A percentile compares a stretch with the other conserved stretches of the same genome.
These are phyloP conservation scores for Phytophthora hibernalis DNA, from an alignment of 352 stramenopile genomes.

Conservation along the genomic window DNA sequence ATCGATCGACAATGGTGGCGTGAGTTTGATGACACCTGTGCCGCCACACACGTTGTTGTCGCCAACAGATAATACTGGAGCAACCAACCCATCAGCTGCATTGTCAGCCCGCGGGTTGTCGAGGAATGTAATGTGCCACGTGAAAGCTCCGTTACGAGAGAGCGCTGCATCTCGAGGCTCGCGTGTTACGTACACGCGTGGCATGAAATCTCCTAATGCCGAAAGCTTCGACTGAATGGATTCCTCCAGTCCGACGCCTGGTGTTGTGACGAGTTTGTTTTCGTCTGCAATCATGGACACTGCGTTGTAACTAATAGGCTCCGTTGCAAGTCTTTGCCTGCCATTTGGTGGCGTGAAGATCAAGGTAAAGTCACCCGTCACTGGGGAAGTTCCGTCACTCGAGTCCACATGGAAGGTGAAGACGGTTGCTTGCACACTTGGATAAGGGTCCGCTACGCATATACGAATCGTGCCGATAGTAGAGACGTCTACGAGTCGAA, in stretches of 20 bases:
- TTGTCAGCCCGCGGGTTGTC: slow-evolving; percentile 35
- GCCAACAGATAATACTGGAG: slow-evolving; percentile 35
- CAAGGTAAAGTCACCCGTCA: slow-evolving; percentile 56
- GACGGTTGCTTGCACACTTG: slow-evolving; percentile 35
- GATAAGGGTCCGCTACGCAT: slow-evolving; percentile 47
- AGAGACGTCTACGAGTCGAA: slow-evolving; percentile 52
- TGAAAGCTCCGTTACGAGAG: slow-evolving; percentile 58
- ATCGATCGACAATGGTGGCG: slow-evolving; percentile 45
- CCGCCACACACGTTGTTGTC: slow-evolving; percentile 51
- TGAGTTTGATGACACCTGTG: slow-evolving; percentile 42
- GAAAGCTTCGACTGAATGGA: slow-evolving; percentile 68
- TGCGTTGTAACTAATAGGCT: slow-evolving; percentile 57
- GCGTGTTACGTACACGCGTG: slow-evolving; percentile 57
- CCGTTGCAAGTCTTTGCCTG: slow-evolving; percentile 25
- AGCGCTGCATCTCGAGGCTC: slow-evolving; percentile 35
- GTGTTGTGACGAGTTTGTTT: slow-evolving; percentile 40
- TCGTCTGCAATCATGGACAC: slow-evolving; percentile 67
- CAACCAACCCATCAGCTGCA: neutral
- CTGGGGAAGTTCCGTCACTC: slow-evolving; percentile 34
- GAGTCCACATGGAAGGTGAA: slow-evolving; percentile 48
- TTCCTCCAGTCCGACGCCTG: slow-evolving; percentile 51
- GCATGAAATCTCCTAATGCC: slow-evolving; percentile 36
- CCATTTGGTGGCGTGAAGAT: slow-evolving; percentile 42
- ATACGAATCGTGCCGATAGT: slow-evolving; percentile 68
- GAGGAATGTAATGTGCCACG: slow-evolving; percentile 78